Percentiles rank a stretch among this genome's conserved stretches.
phyloP scores from a whole-genome alignment of 306 rosid species.

The Acacia confusa region DNA sequence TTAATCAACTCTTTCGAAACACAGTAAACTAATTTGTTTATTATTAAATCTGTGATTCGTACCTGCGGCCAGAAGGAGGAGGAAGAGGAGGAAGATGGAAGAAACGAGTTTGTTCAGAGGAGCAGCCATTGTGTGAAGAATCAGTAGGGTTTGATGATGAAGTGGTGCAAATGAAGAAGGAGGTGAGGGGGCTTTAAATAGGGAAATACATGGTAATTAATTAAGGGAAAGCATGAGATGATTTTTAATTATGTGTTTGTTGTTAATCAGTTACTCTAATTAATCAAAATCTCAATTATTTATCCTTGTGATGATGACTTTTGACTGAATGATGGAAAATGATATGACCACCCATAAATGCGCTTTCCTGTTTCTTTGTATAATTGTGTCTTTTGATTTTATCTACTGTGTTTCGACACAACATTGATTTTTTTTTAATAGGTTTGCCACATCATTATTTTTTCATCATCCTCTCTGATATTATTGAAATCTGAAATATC shows the following conservation, averaged over 20 bases:
- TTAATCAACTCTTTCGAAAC: no score
- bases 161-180: background rate
- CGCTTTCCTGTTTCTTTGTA: background rate
- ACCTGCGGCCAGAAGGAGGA: constrained; percentile 62
- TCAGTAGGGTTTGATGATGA: background rate
- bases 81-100: constrained; percentile 38
- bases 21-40: no score
- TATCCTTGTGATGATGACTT: background rate
- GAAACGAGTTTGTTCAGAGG: constrained; percentile 37
- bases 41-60: background rate
- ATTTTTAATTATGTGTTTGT: background rate
- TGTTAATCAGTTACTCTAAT: background rate
- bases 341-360: background rate
- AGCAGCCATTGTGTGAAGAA: constrained; percentile 43
- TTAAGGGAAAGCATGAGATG: background rate
- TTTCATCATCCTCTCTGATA: no score
- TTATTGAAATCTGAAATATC: no score
- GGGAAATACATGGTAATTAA: background rate
- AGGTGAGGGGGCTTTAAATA: constrained; percentile 25
- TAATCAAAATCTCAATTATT: background rate
- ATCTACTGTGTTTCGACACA: background rate
- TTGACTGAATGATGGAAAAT: background rate
- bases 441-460: no score
- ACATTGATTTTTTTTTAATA: no score
- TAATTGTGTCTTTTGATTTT: background rate